Conservation (phyloP, 805 yeast genomes). For the Saturnispora diversa region DNA sequence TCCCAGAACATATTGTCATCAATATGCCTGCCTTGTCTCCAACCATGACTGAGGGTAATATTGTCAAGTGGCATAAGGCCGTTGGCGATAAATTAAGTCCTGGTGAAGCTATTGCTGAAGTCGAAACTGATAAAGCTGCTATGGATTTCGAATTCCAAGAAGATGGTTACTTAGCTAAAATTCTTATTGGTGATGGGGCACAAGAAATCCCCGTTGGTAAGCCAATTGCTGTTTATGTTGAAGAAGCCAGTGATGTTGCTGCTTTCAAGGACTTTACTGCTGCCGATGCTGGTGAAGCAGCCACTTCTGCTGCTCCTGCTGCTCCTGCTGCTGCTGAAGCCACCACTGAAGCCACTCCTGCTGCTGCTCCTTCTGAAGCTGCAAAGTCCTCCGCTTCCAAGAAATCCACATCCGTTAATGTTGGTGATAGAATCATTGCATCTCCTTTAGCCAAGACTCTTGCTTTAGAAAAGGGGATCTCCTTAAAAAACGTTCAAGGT, state of each 20-base stretch:
- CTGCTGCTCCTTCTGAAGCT: slow-evolving; percentile 28
- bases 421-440: slow-evolving; percentile 71
- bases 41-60: slow-evolving; percentile 94
- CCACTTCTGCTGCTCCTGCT: slow-evolving; percentile 37
- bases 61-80: slow-evolving; percentile 82
- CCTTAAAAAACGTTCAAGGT: slow-evolving; percentile 79
- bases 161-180: slow-evolving; percentile 87
- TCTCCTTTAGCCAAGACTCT: slow-evolving; percentile 92
- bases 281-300: slow-evolving; percentile 62
- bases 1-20: slow-evolving; percentile 64
- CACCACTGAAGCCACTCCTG: slow-evolving; percentile 39
- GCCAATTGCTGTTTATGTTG: slow-evolving; percentile 96
- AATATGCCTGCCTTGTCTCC: slow-evolving; percentile 99
- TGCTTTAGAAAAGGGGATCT: slow-evolving; percentile 86
- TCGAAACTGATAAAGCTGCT: slow-evolving; percentile 95
- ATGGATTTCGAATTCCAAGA: slow-evolving; percentile 99
- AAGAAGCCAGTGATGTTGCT: slow-evolving; percentile 70
- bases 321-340: slow-evolving; percentile 66
- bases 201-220: slow-evolving; percentile 88
- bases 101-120: slow-evolving; percentile 93
- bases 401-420: slow-evolving; percentile 27
- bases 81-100: slow-evolving; percentile 84
- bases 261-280: slow-evolving; percentile 84
- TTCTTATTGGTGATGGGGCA: slow-evolving; percentile 73
- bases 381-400: slow-evolving; percentile 25